Evolutionary conservation across 495 filamentous ascomycete genomes (phyloP), one percentile per base, ranked within the genome.

Genomic region (Emericellopsis terricola): DNA sequence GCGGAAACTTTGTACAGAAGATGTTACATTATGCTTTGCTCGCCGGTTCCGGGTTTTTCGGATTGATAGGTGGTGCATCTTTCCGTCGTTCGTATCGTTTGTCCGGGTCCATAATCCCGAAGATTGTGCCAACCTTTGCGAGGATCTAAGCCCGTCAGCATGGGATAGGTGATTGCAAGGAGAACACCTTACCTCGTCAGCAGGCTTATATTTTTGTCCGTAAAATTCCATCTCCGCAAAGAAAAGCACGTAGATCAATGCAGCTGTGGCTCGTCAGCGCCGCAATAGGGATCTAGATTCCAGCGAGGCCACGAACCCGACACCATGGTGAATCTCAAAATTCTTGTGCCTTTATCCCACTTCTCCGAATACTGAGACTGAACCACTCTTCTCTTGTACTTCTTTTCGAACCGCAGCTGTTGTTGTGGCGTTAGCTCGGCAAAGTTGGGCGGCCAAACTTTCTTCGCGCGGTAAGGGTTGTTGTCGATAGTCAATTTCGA

Each of bases 361-460:
- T 63, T 57, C 1, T 85, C 84, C 23, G 80, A 64, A 8, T 69
- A 68, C 48, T 70, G 81, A 44, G 82, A 84, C 40, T 93, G 65
- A 49, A 62, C 63, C 27, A 73, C 49, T 38, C 78, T 64, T 21
- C 78, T 63, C 39, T 77, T 75, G 52, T 78, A 81, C 39, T 73
- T 69, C 36, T 74, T 71, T 51, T 91, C 82, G 38, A 86, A 71
- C 4, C 75, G 69, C 55, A 96, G 89, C 50, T 94, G 79, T 44
- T 96, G 76, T 49, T 79, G 84, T 11, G 60, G 54, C 3, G 75
- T 72, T 32, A 99, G 69, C 47, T 80, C 76, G 32, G 59, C 57
- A 63, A 96, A 84, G 52, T 94, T 83, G 2, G 89, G 89, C 15
- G 89, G 89, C 91, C 91, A 99, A 52, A 71, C 55, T 39, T 76